Conservation (phyloP, 2,329 filamentous ascomycete genomes). For the Phyllosticta capitalensis region DNA sequence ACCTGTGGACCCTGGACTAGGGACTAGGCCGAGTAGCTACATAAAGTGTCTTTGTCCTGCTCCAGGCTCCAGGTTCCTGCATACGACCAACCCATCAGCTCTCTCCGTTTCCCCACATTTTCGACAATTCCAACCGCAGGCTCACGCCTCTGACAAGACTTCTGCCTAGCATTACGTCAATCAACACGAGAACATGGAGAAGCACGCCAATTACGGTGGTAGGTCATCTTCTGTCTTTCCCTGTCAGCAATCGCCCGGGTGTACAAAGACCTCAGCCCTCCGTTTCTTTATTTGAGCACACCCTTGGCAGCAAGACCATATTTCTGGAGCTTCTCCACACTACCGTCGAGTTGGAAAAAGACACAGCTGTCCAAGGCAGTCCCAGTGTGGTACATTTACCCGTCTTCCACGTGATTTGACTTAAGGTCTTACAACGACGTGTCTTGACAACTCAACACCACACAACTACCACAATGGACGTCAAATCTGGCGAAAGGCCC, state of each 20-base stretch:
- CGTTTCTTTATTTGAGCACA: background rate
- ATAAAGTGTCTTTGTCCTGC: background rate
- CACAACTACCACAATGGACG: background rate
- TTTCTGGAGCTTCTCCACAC: background rate
- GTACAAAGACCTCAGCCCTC: background rate
- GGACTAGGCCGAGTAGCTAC: background rate
- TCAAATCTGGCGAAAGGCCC: background rate
- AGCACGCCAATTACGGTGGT: constrained; percentile 1
- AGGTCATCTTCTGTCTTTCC: background rate
- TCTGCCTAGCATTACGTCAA: background rate
- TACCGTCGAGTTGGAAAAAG: background rate
- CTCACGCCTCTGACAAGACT: background rate
- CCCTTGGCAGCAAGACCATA: background rate
- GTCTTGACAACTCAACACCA: background rate
- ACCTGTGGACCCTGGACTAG: background rate
- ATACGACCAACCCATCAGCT: background rate
- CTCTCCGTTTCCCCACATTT: background rate
- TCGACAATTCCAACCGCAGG: background rate
- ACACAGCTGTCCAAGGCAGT: background rate
- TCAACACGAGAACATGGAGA: constrained; percentile 5
- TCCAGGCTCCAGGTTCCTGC: background rate
- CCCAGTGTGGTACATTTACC: background rate
- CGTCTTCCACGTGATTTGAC: background rate
- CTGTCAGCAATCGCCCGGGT: background rate
- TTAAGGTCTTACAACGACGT: background rate